Evolutionary conservation across 352 stramenopile genomes (phyloP), one percentile per base, ranked within the genome.

Genomic region (Phytopythium boreale): DNA sequence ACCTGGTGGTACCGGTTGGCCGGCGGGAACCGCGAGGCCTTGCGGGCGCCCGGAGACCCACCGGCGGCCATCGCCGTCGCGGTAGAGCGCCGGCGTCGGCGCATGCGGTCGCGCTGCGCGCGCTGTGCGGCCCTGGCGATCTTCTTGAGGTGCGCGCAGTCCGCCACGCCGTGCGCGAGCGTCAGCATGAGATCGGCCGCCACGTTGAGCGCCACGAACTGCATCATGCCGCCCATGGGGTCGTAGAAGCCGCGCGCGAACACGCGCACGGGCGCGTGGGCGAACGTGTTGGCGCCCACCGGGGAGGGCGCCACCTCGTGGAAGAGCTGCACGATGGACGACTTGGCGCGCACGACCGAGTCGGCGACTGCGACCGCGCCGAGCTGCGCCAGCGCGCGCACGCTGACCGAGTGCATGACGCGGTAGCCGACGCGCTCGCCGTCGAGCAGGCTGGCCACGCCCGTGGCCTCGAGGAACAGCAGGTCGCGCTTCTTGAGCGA

Each of bases 131-230:
- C 72, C 64, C 71, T 79, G 20, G 80, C 74, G 27, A 89, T 75
- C 51, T 89, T 89, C 70, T 89, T 87, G 49, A 82, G 71, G 46
- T 85, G 75, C 11, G 77, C 80, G 59, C 75, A 83, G 65, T 83
- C 74, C 14, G 84, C 61, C 2, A 72, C 70, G 1, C 74, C 74
- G 56, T 73, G 68, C 0, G 71, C 74, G 29, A 71, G 68, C 43
- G 76, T 65, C 26, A 87, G 66, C 59, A 87, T 61, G 19, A 86
- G 63, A 4, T 89, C 77, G 0, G 68, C 69, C 1, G 66, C 70
- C n/a, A 77, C 63, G 41, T 68, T 76, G 24, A 82, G 67, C 20
- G 77, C 77, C 55, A 82, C 64, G 49, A 79, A 77, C 56, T 77
- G 66, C 61, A 86, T 74, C 70, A 89, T 76, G 49, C 72, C 74